A percentile compares a stretch with the other conserved stretches of the same genome.
phyloP scores from a whole-genome alignment of 208 protist genomes.

The Kentomonas sorsogonicus region DNA sequence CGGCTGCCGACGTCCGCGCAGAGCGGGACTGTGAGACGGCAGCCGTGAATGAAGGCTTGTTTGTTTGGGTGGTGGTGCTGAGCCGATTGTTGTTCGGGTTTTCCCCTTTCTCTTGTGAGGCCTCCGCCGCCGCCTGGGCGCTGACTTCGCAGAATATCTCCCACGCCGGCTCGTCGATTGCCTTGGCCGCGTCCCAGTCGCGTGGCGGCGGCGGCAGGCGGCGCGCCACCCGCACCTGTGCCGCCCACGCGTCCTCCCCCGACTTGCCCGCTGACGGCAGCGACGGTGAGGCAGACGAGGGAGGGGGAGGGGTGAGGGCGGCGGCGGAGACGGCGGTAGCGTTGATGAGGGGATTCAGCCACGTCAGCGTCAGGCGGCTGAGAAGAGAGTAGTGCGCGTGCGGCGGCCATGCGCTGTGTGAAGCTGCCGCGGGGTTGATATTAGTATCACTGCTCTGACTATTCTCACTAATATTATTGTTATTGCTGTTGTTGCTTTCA shows the following conservation, averaged over 20 bases:
- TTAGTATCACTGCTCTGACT: no score
- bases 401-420: slow-evolving; percentile 17
- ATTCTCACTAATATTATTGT: no score
- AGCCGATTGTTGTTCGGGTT: neutral
- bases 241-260: slow-evolving; percentile 30
- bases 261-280: slow-evolving; percentile 23
- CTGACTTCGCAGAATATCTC: slow-evolving; percentile 16
- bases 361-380: slow-evolving; percentile 41
- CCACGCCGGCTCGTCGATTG: slow-evolving; percentile 41
- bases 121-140: neutral
- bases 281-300: slow-evolving; percentile 33
- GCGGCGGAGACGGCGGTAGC: no score
- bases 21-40: no score
- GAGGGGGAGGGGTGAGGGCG: slow-evolving; percentile 39
- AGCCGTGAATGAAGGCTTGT: no score
- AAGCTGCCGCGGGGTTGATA: no score
- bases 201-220: slow-evolving; percentile 47
- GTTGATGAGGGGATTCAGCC: slow-evolving; percentile 62
- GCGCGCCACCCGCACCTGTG: slow-evolving; percentile 25
- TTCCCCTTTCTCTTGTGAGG: slow-evolving; percentile 1
- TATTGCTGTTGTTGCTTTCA: no score
- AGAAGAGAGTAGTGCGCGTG: slow-evolving; percentile 40
- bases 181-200: slow-evolving; percentile 25
- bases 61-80: no score
- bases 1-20: slow-evolving; percentile 4